Evolutionary conservation across 495 filamentous ascomycete genomes (phyloP), one percentile per base, ranked within the genome.

Genomic region (Penicillium canescens): DNA sequence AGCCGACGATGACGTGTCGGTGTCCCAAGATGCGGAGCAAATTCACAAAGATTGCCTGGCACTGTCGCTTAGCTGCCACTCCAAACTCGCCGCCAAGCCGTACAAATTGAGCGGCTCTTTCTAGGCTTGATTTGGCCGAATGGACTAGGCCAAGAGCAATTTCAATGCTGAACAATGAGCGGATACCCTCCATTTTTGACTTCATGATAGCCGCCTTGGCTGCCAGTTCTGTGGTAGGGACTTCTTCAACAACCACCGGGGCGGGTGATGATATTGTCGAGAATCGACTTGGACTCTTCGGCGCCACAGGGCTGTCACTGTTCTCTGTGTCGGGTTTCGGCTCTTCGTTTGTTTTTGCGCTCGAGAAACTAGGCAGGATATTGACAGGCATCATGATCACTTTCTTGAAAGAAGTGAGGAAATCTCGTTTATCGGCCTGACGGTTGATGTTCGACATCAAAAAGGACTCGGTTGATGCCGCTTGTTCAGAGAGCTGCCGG

Each of bases 331-430:
- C 65, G 6, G 64, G 52, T 47, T 71, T 76, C 37, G 58, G 9
- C 26, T 66, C 54, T 14, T 55, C 78, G 46, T 61, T 76, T 20
- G 68, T 36, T 61, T 82, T 72, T 58, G 77, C 80, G 23, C 72
- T 62, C 8, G 82, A 83, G 43, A 87, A 81, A 21, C 81, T 78
- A 4, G 90, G 91, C 3, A 98, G 72, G 21, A 92, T 91, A 43
- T 90, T 94, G 26, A 98, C 92, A 20, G 95, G 95, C 85, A 96
- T 91, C 89, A 98, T 96, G 57, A 99, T 90, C 9, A 99, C 94
- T 64, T 99, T 98, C 69, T 91, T 97, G 77, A 99, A 99, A 2
- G 92, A 95, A 14, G 84, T 93, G 58, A 99, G 65, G 62, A 99
- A 99, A 68, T 99, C 95, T 40, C 87, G 85, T 69, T 99, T 99